Percentiles rank a stretch among this genome's conserved stretches.
Evolutionary conservation across 495 filamentous ascomycete species (phyloP).

Genomic region (Endocarpon pusillum): DNA sequence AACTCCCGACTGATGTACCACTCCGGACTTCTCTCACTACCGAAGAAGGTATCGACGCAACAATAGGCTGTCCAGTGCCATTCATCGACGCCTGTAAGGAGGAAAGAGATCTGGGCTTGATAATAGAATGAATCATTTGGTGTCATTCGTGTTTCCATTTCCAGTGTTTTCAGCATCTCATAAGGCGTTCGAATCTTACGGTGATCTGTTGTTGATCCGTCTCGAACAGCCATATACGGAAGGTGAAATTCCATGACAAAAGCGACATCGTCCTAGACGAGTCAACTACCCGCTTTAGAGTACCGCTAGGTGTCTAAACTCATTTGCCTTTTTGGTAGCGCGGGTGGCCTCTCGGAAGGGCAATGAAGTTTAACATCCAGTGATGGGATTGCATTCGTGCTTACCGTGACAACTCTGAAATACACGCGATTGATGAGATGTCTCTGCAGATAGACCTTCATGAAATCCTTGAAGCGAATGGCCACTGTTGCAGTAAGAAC

Average conservation of each 20-base stretch:
- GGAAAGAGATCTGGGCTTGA: conserved; percentile 15
- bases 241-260: conserved; percentile 17
- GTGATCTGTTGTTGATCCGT: conserved; percentile 4
- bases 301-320: neutral
- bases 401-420: neutral
- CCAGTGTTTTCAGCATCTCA: conserved; percentile 2
- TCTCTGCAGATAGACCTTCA: neutral
- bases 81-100: conserved; percentile 13
- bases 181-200: conserved; percentile 9
- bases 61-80: conserved; percentile 17
- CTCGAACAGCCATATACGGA: conserved; percentile 15
- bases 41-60: conserved; percentile 14
- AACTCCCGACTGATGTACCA: neutral
- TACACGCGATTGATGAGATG: neutral
- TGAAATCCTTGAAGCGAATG: neutral
- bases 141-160: neutral
- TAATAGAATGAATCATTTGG: conserved; percentile 6
- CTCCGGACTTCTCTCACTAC: conserved; percentile 3
- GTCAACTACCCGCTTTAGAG: neutral
- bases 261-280: conserved; percentile 2
- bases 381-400: too few relatives aligned
- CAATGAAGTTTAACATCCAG: too few relatives aligned
- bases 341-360: too few relatives aligned
- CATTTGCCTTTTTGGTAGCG: too few relatives aligned
- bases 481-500: neutral